Percentiles rank a stretch among this genome's conserved stretches.
phyloP scores from a whole-genome alignment of 306 rosid species.

The Quercus glauca region DNA sequence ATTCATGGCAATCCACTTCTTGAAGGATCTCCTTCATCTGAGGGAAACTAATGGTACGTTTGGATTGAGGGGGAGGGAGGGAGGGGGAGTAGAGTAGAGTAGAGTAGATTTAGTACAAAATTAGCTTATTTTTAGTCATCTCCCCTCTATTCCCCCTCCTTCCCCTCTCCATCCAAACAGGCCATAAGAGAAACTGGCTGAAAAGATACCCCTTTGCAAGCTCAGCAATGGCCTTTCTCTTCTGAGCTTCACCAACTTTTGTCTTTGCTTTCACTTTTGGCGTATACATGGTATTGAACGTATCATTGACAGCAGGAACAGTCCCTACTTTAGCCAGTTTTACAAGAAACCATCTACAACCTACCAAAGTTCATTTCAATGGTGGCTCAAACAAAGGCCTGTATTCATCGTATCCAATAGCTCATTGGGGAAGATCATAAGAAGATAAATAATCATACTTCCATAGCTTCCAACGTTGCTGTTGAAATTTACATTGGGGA shows the following conservation, averaged over 20 bases:
- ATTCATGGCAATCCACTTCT: conserved; percentile 83
- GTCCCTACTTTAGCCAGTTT: conserved; percentile 79
- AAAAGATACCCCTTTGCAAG: conserved; percentile 67
- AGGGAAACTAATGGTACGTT: conserved; percentile 33
- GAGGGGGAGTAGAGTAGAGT: no score
- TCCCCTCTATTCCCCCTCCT: no score
- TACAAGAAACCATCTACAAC: conserved; percentile 87
- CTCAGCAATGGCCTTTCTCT: conserved; percentile 73
- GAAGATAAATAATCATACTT: conserved; percentile 31
- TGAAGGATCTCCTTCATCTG: conserved; percentile 56
- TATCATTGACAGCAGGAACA: conserved; percentile 64
- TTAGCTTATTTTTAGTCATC: no score
- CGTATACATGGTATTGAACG: conserved; percentile 50
- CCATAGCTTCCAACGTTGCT: conserved; percentile 34
- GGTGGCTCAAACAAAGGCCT: conserved; percentile 84
- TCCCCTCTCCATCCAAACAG: no score
- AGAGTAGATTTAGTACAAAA: no score
- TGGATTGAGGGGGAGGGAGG: no score
- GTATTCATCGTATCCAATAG: conserved; percentile 60
- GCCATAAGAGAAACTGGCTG: conserved; percentile 58
- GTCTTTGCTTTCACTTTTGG: conserved; percentile 83
- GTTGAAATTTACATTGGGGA: conserved; percentile 63
- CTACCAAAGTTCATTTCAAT: conserved; percentile 91
- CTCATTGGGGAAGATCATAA: conserved; percentile 56
- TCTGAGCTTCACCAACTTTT: conserved; percentile 90